A percentile compares a stretch with the other conserved stretches of the same genome.
These are phyloP conservation scores for Tulasnella sp. DNA, from an alignment of 768 basidiomycete genomes.

Conservation along the genomic window DNA sequence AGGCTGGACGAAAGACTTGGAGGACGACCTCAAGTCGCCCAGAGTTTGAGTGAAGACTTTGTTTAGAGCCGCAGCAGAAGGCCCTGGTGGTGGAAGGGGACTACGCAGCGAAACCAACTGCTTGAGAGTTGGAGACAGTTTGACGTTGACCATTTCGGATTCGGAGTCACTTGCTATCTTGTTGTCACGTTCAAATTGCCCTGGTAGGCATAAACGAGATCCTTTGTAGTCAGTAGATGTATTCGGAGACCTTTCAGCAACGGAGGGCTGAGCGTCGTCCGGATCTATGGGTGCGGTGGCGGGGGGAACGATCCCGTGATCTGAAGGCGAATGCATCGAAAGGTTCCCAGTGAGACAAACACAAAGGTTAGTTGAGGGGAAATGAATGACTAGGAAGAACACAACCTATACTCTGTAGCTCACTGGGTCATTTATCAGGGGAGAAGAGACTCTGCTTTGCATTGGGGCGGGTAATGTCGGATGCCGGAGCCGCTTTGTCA, in stretches of 20 bases:
- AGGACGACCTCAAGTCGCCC: conserved; percentile 63
- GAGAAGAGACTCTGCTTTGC: background rate
- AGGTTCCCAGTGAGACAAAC: background rate
- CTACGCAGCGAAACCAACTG: conserved; percentile 65
- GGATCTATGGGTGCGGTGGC: background rate
- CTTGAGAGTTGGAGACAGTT: conserved; percentile 63
- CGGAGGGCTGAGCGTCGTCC: background rate
- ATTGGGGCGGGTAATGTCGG: background rate
- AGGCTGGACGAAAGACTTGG: conserved; percentile 38
- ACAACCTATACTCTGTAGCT: background rate
- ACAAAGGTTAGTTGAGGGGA: background rate
- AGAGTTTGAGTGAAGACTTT: conserved; percentile 58
- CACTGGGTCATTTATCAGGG: background rate
- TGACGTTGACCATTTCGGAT: conserved; percentile 20
- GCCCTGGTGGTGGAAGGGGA: conserved; percentile 56
- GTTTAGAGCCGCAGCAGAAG: conserved; percentile 51
- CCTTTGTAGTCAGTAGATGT: background rate
- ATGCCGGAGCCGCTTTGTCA: background rate
- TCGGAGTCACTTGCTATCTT: background rate
- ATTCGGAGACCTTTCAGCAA: background rate
- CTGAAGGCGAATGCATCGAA: background rate
- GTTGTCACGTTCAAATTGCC: background rate
- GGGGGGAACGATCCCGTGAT: background rate
- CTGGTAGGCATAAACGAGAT: background rate
- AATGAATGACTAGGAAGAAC: background rate